Base-by-base conservation (phyloP, 164 flowering plant genomes). In the Litsea cubeba region DNA sequence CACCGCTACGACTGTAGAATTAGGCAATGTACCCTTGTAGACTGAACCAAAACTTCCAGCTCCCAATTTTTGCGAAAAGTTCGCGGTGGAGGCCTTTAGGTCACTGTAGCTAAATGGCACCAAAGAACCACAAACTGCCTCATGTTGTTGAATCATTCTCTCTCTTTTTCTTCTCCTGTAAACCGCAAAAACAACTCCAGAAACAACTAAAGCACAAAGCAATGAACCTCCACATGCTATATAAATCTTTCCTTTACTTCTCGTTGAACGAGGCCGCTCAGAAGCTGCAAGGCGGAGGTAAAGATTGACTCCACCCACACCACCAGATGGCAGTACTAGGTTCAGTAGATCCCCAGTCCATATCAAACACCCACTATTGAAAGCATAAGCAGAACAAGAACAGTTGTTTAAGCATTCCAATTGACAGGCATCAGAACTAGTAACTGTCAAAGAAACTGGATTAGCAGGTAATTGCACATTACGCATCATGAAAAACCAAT, bases 31-130 rank as follows among this genome's bases (percentile, higher is more conserved):
- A 51, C 90, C 90, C 69, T 85, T 88, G 78, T 85, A 88, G 22
- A 88, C 91, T 32, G 91, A 87, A 71, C 91, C 89, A 70, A 87
- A 87, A 17, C 87, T 84, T 65, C 91, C 57, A n/a, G 20, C 91
- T 68, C 83, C 85, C 68, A 88, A 71, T 72, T 81, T 87, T 32
- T 87, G 84, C 0, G 87, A 84, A 74, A 87, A 88, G 58, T 84
- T 84, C 82, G 79, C 84, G 0, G 91, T 87, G 3, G 82, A 87
- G 69, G 18, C 79, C 65, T 80, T 86, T 57, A 88, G 72, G 66
- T 84, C 85, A 74, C 72, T 81, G 75, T 82, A 85, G 7, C 70
- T 76, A 77, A 85, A 86, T 24, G 84, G 81, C 68, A 84, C 71
- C 73, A 88, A 75, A 64, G 86, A 81, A 65, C 85, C 85, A 73